These are phyloP conservation scores for Jimgerdemannia lactiflua DNA, from an alignment of 192 early-diverging fungal genomes.

Conservation along the genomic window DNA sequence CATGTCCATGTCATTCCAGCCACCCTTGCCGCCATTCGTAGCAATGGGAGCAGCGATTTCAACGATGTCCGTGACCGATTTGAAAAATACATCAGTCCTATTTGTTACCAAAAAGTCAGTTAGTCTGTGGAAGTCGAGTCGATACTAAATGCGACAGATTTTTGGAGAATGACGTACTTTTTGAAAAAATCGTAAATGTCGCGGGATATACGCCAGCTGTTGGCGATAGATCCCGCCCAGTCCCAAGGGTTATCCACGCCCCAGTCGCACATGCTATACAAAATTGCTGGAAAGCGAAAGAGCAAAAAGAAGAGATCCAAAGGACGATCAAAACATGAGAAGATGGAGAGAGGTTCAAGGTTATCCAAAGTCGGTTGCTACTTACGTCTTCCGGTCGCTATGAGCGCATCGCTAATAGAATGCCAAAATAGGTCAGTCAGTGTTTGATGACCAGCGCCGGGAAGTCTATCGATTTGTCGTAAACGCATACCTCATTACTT, in stretches of 20 bases:
- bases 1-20: slow-evolving; percentile 55
- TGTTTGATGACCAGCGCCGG: too few species aligned
- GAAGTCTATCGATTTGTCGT: too few species aligned
- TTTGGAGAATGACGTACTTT: too few species aligned
- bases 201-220: slow-evolving; percentile 32
- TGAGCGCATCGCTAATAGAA: neutral
- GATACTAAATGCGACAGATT: too few species aligned
- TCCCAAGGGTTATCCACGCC: slow-evolving; percentile 42
- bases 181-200: slow-evolving; percentile 34
- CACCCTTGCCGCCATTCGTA: slow-evolving; percentile 31
- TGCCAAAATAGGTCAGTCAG: too few species aligned
- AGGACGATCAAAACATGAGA: too few species aligned
- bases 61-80: slow-evolving; percentile 30
- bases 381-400: too few species aligned
- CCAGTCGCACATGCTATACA: slow-evolving; percentile 52
- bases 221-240: slow-evolving; percentile 30
- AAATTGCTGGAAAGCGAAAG: slow-evolving; percentile 34
- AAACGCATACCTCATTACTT: slow-evolving; percentile 14
- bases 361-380: too few species aligned
- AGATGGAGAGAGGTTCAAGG: too few species aligned
- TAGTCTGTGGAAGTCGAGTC: too few species aligned
- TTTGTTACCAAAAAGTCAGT: too few species aligned
- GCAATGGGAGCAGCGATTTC: slow-evolving; percentile 15
- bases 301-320: too few species aligned
- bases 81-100: slow-evolving; percentile 3